Conservation (phyloP, 805 yeast species). For the Metschnikowia aberdeeniae region DNA sequence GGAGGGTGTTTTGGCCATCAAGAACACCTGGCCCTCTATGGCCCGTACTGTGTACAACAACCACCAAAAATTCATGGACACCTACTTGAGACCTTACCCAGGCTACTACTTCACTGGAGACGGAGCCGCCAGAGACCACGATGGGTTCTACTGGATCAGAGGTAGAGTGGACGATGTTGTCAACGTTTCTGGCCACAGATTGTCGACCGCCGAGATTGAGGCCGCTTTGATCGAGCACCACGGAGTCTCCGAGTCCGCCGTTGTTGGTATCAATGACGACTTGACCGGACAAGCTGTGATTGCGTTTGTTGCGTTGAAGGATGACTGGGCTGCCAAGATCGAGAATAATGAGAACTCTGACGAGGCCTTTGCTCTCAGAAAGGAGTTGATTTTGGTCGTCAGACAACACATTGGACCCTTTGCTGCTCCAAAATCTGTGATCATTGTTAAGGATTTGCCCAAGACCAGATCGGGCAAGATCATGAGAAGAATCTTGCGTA, state of each 20-base stretch:
- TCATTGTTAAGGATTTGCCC: constrained; percentile 73
- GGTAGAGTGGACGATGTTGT: constrained; percentile 90
- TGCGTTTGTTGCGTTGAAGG: constrained; percentile 74
- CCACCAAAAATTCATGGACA: constrained; percentile 69
- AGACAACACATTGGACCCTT: constrained; percentile 81
- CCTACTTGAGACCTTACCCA: constrained; percentile 78
- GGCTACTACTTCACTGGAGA: constrained; percentile 85
- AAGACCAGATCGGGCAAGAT: constrained; percentile 85
- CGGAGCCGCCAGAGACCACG: constrained; percentile 83
- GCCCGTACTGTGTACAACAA: constrained; percentile 80
- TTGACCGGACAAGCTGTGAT: constrained; percentile 85
- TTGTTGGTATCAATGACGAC: constrained; percentile 78
- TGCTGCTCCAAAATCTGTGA: constrained; percentile 76
- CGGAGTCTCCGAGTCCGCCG: constrained; percentile 74
- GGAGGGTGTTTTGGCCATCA: constrained; percentile 76
- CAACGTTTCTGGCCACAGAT: constrained; percentile 80
- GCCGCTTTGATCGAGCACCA: constrained; percentile 73
- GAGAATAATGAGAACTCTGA: constrained; percentile 32
- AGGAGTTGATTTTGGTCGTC: constrained; percentile 63
- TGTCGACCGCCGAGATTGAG: constrained; percentile 87
- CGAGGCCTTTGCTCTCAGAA: constrained; percentile 52
- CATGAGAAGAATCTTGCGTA: constrained; percentile 82
- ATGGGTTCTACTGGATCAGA: constrained; percentile 80
- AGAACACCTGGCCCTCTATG: constrained; percentile 79
- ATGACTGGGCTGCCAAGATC: constrained; percentile 30